phyloP scores from a whole-genome alignment of 179 eudicot genomes.

The Vitellaria paradoxa region DNA sequence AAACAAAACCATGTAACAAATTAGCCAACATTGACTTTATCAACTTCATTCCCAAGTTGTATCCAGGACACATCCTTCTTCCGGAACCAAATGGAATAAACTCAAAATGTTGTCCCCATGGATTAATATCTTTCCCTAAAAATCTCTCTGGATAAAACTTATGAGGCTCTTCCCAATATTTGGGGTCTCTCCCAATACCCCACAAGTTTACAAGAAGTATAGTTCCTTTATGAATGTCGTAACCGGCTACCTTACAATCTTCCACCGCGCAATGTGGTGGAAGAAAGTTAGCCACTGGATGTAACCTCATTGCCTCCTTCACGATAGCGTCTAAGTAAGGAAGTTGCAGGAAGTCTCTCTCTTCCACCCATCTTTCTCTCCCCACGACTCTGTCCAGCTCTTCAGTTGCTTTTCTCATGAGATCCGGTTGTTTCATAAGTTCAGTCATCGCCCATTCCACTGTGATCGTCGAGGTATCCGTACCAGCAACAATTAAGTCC shows the following conservation, averaged over 20 bases:
- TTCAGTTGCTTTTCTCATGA: constrained; percentile 31
- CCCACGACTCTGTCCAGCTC: no score
- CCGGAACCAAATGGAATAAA: no score
- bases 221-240: neutral
- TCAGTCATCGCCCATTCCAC: constrained; percentile 19
- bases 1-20: no score
- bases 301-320: constrained; percentile 17
- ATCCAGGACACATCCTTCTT: no score
- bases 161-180: neutral
- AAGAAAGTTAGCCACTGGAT: constrained; percentile 47
- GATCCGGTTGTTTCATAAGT: constrained; percentile 16
- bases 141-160: no score
- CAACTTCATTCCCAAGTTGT: no score
- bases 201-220: no score
- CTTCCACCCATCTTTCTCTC: no score
- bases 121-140: no score
- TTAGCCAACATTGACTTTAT: no score
- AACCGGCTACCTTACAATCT: constrained; percentile 16
- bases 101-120: no score
- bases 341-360: constrained; percentile 19
- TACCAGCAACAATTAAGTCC: constrained; percentile 45
- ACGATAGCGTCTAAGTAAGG: neutral
- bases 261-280: constrained; percentile 39
- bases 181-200: neutral
- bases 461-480: constrained; percentile 44